Conservation (phyloP, 495 filamentous ascomycete genomes). For the Podospora australis region DNA sequence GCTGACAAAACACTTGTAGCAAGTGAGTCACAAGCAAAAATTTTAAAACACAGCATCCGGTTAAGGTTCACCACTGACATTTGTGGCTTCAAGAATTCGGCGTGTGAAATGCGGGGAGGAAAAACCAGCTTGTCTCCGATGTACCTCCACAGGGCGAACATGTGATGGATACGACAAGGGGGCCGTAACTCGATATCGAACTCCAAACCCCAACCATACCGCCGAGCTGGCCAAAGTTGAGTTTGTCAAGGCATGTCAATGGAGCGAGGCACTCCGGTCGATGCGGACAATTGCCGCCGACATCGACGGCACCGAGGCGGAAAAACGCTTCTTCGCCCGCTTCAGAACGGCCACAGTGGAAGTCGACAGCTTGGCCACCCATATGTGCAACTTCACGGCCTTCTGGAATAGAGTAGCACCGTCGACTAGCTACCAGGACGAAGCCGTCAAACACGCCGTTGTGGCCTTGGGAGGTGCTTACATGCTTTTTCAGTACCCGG, state of each 20-base stretch:
- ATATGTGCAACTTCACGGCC: conserved; percentile 18
- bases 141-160: conserved; percentile 36
- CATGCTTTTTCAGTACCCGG: conserved; percentile 16
- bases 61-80: no score
- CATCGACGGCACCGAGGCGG: conserved; percentile 30
- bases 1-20: conserved; percentile 7
- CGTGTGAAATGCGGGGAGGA: conserved; percentile 38
- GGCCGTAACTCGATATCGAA: conserved; percentile 15
- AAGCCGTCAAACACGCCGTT: conserved; percentile 35
- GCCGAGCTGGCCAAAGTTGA: conserved; percentile 25
- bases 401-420: conserved; percentile 34
- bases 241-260: conserved; percentile 26
- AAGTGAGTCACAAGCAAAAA: conserved; percentile 14
- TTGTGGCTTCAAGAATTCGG: conserved; percentile 27
- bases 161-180: conserved; percentile 36
- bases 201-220: conserved; percentile 6
- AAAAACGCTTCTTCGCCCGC: conserved; percentile 29
- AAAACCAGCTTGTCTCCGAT: conserved; percentile 34
- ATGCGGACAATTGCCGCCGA: conserved; percentile 33
- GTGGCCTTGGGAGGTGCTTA: conserved; percentile 34
- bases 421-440: conserved; percentile 27
- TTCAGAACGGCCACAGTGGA: conserved; percentile 16
- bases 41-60: no score
- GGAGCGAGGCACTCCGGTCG: conserved; percentile 25
- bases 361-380: conserved; percentile 5